Evolutionary conservation across 305 asterid genomes (phyloP).

Genomic region (Solanum chacoense): DNA sequence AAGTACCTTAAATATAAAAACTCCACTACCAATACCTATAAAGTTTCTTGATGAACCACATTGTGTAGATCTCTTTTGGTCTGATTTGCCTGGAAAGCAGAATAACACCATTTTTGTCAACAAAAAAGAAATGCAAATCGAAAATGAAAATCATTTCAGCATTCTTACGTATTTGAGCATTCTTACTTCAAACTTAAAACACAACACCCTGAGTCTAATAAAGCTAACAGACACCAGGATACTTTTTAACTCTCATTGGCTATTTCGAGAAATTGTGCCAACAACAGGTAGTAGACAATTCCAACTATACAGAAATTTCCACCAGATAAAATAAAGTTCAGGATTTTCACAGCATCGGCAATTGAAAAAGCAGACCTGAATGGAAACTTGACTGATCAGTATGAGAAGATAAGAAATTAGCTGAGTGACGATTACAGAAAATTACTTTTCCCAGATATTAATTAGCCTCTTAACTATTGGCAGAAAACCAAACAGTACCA

Average conservation of each 20-base stretch:
- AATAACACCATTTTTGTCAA: slow-evolving; percentile 3
- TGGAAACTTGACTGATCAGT: background rate
- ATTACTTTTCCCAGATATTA: background rate
- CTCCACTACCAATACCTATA: slow-evolving; percentile 47
- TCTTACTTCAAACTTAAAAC: background rate
- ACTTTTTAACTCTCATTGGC: background rate
- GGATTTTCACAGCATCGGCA: background rate
- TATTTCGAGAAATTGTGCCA: background rate
- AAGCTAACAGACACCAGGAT: background rate
- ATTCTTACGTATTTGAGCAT: background rate
- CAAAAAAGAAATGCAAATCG: background rate
- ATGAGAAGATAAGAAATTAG: background rate
- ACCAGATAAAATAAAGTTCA: background rate
- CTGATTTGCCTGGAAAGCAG: slow-evolving; percentile 61
- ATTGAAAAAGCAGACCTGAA: background rate
- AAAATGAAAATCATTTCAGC: background rate
- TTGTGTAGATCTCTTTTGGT: slow-evolving; percentile 89
- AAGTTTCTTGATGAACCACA: slow-evolving; percentile 65
- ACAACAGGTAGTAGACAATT: background rate
- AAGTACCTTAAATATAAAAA: slow-evolving; percentile 27
- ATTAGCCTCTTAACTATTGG: background rate
- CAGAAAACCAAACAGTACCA: background rate
- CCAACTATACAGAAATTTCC: background rate
- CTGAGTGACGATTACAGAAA: background rate
- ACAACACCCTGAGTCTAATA: background rate